These are phyloP conservation scores for Pseudogymnoascus sp. DNA, from an alignment of 2,329 filamentous ascomycete species.

Conservation along the genomic window DNA sequence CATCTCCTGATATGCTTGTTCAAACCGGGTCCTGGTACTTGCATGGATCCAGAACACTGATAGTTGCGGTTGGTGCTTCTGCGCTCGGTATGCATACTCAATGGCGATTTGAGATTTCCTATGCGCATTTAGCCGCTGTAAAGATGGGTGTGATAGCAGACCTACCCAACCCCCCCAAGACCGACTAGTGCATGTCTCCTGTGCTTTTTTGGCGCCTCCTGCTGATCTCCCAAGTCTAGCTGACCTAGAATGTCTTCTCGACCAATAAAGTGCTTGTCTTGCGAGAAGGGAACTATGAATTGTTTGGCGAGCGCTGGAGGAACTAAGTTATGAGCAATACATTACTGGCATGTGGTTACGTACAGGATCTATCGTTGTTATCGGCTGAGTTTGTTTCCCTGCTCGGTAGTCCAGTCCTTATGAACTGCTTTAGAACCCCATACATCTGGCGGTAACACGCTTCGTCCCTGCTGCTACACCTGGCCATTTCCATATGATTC, in stretches of 20 bases:
- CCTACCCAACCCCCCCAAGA: constrained; percentile 14
- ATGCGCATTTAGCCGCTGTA: neutral
- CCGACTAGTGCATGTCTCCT: constrained; percentile 14
- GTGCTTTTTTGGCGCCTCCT: neutral
- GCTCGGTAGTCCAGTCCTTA: neutral
- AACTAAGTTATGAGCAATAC: neutral
- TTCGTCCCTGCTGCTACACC: constrained; percentile 28
- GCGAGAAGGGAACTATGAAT: neutral
- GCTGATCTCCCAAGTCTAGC: neutral
- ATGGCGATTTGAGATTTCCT: constrained; percentile 20
- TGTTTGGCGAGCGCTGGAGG: neutral
- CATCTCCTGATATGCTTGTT: constrained; percentile 18
- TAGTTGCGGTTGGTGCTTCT: constrained; percentile 8
- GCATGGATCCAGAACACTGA: constrained; percentile 20
- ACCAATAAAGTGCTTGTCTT: constrained; percentile 1
- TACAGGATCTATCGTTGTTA: neutral
- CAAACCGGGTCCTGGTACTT: constrained; percentile 16
- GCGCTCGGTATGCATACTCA: constrained; percentile 14
- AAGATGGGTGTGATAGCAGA: neutral
- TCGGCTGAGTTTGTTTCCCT: neutral
- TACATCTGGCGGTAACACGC: constrained; percentile 18
- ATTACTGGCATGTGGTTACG: neutral
- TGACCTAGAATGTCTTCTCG: neutral
- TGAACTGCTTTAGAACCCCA: constrained; percentile 11
- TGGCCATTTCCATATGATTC: constrained; percentile 35